These are phyloP conservation scores for Coffea humblotiana DNA, from an alignment of 305 asterid genomes.

Conservation along the genomic window DNA sequence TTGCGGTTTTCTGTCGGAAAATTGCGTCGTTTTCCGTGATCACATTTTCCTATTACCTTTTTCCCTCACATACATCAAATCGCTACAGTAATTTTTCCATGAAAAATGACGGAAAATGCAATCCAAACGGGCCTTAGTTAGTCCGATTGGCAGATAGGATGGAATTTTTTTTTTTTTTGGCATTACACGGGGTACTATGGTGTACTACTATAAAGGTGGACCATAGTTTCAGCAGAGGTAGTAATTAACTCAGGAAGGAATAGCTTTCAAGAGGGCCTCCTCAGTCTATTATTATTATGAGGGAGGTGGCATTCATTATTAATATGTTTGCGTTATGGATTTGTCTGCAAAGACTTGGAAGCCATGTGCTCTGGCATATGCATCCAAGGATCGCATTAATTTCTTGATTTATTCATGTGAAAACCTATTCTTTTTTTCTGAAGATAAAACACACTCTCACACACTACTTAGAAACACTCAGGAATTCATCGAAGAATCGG, in stretches of 20 bases:
- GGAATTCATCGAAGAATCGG: too few species aligned
- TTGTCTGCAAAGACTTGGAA: constrained; percentile 7
- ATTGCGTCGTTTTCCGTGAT: too few species aligned
- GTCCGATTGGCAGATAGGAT: constrained; percentile 2
- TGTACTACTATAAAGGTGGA: constrained; percentile 4
- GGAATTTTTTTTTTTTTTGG: not conserved
- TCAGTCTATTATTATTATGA: not conserved
- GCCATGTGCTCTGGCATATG: constrained; percentile 19
- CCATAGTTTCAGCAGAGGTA: not conserved
- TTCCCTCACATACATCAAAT: too few species aligned
- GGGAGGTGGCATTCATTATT: not conserved
- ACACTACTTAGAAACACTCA: too few species aligned
- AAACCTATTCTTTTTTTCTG: too few species aligned
- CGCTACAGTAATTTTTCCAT: too few species aligned
- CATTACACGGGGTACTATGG: constrained; percentile 2
- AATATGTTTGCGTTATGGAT: not conserved
- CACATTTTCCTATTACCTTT: too few species aligned
- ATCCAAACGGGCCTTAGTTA: too few species aligned
- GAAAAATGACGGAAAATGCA: too few species aligned
- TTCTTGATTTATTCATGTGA: constrained; percentile 10
- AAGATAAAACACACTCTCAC: too few species aligned
- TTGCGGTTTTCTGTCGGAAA: too few species aligned
- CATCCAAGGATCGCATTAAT: constrained; percentile 13
- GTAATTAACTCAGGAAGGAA: not conserved
- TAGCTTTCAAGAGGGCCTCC: constrained; percentile 4